Percentiles rank a stretch among this genome's conserved stretches.
These are phyloP conservation scores for Raphidocelis subcapitata DNA, from an alignment of 139 green algal species.

Conservation along the genomic window DNA sequence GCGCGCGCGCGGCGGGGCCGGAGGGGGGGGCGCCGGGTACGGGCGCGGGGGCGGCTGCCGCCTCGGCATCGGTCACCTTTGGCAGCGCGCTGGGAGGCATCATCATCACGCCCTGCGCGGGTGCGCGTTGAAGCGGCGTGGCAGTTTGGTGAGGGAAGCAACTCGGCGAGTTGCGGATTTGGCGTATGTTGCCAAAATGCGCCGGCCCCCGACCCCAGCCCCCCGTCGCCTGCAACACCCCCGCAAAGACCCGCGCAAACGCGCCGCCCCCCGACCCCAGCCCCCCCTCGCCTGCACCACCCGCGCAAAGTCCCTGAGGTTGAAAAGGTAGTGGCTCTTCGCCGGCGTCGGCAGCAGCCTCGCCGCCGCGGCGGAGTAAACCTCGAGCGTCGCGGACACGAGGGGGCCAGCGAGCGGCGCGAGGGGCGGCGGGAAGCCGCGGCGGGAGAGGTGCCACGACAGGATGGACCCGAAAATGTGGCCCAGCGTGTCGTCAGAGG, in stretches of 20 bases:
- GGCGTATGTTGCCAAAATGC: too few relatives aligned
- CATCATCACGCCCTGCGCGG: slow-evolving; percentile 65
- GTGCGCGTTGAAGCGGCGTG: background rate
- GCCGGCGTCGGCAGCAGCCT: slow-evolving; percentile 76
- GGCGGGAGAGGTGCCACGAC: slow-evolving; percentile 59
- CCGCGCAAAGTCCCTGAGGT: slow-evolving; percentile 76
- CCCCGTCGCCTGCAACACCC: slow-evolving; percentile 60
- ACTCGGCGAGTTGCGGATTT: too few relatives aligned
- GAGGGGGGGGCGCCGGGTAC: background rate
- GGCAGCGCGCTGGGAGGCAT: slow-evolving; percentile 31
- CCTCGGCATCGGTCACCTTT: background rate
- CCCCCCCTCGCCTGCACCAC: slow-evolving; percentile 57
- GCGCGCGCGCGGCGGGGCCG: slow-evolving; percentile 24
- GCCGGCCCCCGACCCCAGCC: too few relatives aligned
- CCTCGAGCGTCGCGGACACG: slow-evolving; percentile 61
- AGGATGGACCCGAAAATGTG: slow-evolving; percentile 77
- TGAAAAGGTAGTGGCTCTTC: slow-evolving; percentile 87
- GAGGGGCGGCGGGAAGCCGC: slow-evolving; percentile 47
- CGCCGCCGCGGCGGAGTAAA: slow-evolving; percentile 60
- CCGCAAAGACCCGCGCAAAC: slow-evolving; percentile 65
- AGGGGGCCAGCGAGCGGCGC: slow-evolving; percentile 40
- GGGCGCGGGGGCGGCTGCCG: too few relatives aligned
- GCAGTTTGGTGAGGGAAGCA: too few relatives aligned
- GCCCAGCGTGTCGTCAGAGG: slow-evolving; percentile 57
- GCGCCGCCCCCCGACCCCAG: too few relatives aligned